phyloP scores from a whole-genome alignment of 306 rosid genomes.

The Castanea sativa region DNA sequence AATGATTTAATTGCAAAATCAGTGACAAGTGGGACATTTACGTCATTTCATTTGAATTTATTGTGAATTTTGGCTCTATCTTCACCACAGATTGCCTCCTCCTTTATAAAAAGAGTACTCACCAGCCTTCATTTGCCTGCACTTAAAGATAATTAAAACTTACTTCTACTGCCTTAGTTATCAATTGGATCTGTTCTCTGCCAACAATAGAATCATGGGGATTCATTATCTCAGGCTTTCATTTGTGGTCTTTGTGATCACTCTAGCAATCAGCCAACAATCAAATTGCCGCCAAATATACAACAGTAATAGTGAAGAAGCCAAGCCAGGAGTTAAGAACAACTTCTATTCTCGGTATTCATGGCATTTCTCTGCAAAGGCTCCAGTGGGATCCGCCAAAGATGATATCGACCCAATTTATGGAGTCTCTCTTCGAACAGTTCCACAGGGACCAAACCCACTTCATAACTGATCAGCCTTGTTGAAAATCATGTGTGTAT shows the following conservation, averaged over 20 bases:
- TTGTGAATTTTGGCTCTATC: constrained; percentile 45
- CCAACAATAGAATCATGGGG: constrained; percentile 41
- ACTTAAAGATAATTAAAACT: constrained; percentile 22
- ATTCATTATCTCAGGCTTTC: constrained; percentile 42
- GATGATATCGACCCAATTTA: constrained; percentile 23
- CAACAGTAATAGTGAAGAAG: constrained; percentile 34
- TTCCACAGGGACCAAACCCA: constrained; percentile 86
- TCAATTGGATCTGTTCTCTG: constrained; percentile 7
- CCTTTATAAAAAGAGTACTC: constrained; percentile 36
- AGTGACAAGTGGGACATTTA: constrained; percentile 37
- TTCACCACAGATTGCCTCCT: constrained; percentile 36
- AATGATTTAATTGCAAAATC: constrained; percentile 21
- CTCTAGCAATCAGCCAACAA: constrained; percentile 48
- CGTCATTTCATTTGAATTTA: constrained; percentile 40
- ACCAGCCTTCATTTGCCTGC: constrained; percentile 17
- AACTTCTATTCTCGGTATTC: constrained; percentile 34
- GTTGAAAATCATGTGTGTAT: constrained; percentile 27
- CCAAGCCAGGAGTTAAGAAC: constrained; percentile 31
- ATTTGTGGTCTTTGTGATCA: constrained; percentile 43
- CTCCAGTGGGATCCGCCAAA: constrained; percentile 34
- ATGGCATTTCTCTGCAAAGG: constrained; percentile 41
- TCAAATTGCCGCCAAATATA: constrained; percentile 43
- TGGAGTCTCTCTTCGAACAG: constrained; percentile 59
- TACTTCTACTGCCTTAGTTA: constrained; percentile 21
- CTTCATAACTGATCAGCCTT: constrained; percentile 70